A percentile compares a stretch with the other conserved stretches of the same genome.
These are phyloP conservation scores for Colletotrichum tropicicola DNA, from an alignment of 2,329 filamentous ascomycete genomes.

Conservation along the genomic window DNA sequence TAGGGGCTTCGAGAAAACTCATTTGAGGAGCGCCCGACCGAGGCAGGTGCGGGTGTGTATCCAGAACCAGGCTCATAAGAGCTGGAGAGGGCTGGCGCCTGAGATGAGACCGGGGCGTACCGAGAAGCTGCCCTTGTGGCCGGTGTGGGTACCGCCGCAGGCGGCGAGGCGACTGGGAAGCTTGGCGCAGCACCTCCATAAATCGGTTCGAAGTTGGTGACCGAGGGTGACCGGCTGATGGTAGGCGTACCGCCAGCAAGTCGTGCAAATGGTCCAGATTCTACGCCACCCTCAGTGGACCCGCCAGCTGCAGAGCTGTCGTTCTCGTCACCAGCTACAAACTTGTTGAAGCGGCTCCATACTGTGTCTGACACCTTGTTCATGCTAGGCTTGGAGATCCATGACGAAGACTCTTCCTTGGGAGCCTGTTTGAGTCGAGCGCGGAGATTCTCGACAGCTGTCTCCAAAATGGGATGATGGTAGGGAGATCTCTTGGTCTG, in stretches of 20 bases:
- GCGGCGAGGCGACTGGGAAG: conserved; percentile 39
- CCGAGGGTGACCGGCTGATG: conserved; percentile 78
- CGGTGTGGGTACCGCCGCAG: conserved; percentile 44
- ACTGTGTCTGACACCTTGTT: conserved; percentile 93
- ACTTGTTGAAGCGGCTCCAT: conserved; percentile 94
- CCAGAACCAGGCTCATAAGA: conserved; percentile 35
- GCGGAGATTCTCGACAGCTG: conserved; percentile 82
- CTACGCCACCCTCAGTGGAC: conserved; percentile 63
- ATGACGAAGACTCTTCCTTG: conserved; percentile 81
- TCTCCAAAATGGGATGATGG: conserved; percentile 79
- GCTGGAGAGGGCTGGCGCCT: conserved; percentile 35
- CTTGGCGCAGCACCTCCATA: conserved; percentile 66
- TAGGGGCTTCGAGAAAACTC: conserved; percentile 38
- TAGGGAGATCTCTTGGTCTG: conserved; percentile 89
- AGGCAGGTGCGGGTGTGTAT: conserved; percentile 34
- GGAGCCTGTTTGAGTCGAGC: conserved; percentile 87
- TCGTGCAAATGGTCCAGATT: conserved; percentile 83
- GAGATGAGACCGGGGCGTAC: conserved; percentile 53
- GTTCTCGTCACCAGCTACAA: conserved; percentile 90
- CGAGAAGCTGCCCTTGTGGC: conserved; percentile 58
- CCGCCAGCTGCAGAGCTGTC: conserved; percentile 69
- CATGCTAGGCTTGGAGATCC: conserved; percentile 95
- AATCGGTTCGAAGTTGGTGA: conserved; percentile 72
- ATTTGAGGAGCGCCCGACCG: conserved; percentile 37
- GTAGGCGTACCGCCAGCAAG: conserved; percentile 80